Base-by-base conservation (phyloP, 176 grass and related monocot species). In the Oryza meyeriana region DNA sequence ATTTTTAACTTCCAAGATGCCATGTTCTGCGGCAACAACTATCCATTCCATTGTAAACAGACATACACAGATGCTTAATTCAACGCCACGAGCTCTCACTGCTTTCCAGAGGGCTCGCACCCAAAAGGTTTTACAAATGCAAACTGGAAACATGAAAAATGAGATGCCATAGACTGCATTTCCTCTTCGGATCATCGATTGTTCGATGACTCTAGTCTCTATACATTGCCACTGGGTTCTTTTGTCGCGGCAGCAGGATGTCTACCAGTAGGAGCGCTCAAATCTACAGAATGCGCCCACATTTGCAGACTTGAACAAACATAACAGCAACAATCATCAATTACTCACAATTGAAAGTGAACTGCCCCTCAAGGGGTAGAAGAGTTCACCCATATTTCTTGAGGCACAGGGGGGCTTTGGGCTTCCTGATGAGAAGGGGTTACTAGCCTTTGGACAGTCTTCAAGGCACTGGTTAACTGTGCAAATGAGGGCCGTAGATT, bases 341-440 rank as follows among this genome's bases (percentile, higher is more conserved):
- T 57, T 72, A 78, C 68, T 39, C 75, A 33, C 85, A 84, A 83
- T 87, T 26, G 25, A 41, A 66, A 12, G 72, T 72, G 47, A n/a
- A 57, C 22, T 63, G n/a, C 8, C 27, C 35, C 52, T 82, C 79
- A 94, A 14, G 95, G 95, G 25, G 97, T 99, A 17, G 87, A 88
- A 14, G 89, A 88, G 74, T 94, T 94, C 82, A 99, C 97, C 71
- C 87, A 94, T 84, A 96, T 99, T 69, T 96, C 97, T 81, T 94
- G 97, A 32, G 85, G 77, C 78, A 92, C 91, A 12, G 77, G 89
- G 29, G 85, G 77, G 74, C 80, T 94, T 71, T 91, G 91, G 11
- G 89, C n/a, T 59, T 99, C 97, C 52, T 90, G 85, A 18, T 88
- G 87, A 72, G 87, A 92, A 18, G 91, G 87, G 70, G 68, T 83